These are phyloP conservation scores for Debaryomyces psychrophilus DNA, from an alignment of 1,139 yeast species.

Conservation along the genomic window DNA sequence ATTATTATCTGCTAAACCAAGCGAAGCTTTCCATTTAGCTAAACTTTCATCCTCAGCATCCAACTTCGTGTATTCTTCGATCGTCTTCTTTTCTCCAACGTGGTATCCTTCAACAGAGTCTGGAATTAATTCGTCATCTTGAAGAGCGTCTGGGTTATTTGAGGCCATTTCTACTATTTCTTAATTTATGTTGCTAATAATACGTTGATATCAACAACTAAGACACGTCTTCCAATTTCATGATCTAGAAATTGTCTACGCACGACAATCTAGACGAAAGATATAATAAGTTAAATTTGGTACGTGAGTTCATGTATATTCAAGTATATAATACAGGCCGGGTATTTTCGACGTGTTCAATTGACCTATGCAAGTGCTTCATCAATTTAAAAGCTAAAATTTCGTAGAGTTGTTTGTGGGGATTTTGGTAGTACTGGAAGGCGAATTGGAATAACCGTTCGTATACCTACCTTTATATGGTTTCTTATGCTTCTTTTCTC, in stretches of 20 bases:
- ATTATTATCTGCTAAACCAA: constrained; percentile 64
- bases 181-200: background rate
- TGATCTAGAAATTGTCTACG: constrained; percentile 2
- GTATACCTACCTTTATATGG: constrained; percentile 3
- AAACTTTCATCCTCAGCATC: constrained; percentile 92
- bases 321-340: background rate
- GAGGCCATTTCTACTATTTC: constrained; percentile 2
- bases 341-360: background rate
- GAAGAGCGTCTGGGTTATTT: constrained; percentile 10
- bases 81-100: constrained; percentile 82
- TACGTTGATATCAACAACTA: background rate
- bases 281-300: background rate
- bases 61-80: constrained; percentile 78
- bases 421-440: background rate
- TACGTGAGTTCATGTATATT: background rate
- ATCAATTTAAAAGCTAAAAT: background rate
- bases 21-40: constrained; percentile 89
- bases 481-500: constrained; percentile 10
- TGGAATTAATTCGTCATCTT: constrained; percentile 63
- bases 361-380: constrained; percentile 1
- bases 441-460: background rate
- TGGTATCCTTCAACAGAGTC: constrained; percentile 71
- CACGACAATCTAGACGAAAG: background rate
- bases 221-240: constrained; percentile 3
- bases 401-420: background rate